A percentile compares a stretch with the other conserved stretches of the same genome.
phyloP scores from a whole-genome alignment of 768 basidiomycete species.

The Thelephora ganbajun region DNA sequence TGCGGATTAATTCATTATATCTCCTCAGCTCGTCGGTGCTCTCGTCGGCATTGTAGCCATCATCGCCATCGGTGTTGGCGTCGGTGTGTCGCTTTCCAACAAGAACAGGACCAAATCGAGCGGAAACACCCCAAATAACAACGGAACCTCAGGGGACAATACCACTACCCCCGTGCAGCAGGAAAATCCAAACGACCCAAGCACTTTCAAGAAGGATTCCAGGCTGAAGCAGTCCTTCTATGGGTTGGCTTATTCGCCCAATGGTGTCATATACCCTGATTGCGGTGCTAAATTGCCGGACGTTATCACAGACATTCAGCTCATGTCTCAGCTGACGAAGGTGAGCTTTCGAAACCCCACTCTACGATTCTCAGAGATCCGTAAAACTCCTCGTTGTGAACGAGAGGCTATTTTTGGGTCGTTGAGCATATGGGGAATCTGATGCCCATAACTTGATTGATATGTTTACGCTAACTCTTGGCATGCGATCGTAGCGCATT shows the following conservation, averaged over 20 bases:
- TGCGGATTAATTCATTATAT: neutral
- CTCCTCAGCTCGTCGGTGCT: conserved; percentile 36
- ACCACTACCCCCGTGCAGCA: conserved; percentile 16
- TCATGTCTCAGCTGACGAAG: conserved; percentile 77
- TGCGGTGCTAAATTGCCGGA: conserved; percentile 41
- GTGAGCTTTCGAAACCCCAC: conserved; percentile 10
- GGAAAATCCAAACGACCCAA: conserved; percentile 55
- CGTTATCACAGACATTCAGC: conserved; percentile 64
- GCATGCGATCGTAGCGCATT: conserved; percentile 28
- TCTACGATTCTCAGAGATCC: no score
- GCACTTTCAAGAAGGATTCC: conserved; percentile 57
- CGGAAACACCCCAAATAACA: conserved; percentile 12
- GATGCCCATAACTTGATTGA: no score
- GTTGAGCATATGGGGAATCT: no score
- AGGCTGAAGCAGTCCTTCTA: conserved; percentile 66
- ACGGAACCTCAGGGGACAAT: conserved; percentile 12
- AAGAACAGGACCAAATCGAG: conserved; percentile 29
- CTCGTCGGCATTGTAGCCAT: conserved; percentile 32
- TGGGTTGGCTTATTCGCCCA: conserved; percentile 79
- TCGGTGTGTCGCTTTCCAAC: conserved; percentile 47
- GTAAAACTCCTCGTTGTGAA: no score
- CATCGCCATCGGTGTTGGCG: conserved; percentile 41
- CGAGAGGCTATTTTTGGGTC: no score
- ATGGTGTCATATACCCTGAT: conserved; percentile 52
- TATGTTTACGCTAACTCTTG: neutral